Base-by-base conservation (phyloP, 805 yeast genomes). In the Metschnikowia koreensis region DNA sequence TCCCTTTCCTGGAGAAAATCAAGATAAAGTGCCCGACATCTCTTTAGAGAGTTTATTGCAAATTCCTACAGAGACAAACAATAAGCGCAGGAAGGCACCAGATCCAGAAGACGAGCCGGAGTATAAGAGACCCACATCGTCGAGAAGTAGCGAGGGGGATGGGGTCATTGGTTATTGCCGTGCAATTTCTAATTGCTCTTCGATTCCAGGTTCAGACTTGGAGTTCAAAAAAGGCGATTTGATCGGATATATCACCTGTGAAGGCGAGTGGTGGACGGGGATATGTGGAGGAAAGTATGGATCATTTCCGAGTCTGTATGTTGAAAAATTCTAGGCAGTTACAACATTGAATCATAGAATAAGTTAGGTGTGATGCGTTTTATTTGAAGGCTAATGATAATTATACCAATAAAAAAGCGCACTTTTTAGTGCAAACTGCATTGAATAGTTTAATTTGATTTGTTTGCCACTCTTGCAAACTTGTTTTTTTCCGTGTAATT, bases 191-290 rank as follows among this genome's bases (percentile, higher is more conserved):
- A 61, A 62, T 34, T 82, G 70, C 53, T 45, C 59, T 1, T 76
- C 73, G 0, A 61, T 69, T 17, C 64, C 70, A 38, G 51, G 53
- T 0, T 76, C 71, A 3, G 86, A 82, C 55, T 63, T 82, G 39
- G 53, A 70, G 3, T 71, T 82, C 47, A 48, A 57, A 13, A 64
- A 59, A 33, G 82, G 81, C 4, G 83, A 80, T 53, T 55, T 58
- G 22, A 75, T 82, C 26, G 64, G 53, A 44, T 60, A 81, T 1
- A 27, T 75, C 8, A 72, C 66, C 28, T 54, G 54, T 16, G 47
- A 51, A 3, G 69, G 70, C 1, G 55, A 62, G 10, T 72, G 77
- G 77, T 73, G 76, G 75, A 63, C 60, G 41, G 77, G 76, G 11
- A 64, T 63, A 54, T 44, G 63, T 10, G 49, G 58, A 13, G 72